Evolutionary conservation across 1,284 basidiomycete species (phyloP).

Genomic region (Gomphus bonarii): DNA sequence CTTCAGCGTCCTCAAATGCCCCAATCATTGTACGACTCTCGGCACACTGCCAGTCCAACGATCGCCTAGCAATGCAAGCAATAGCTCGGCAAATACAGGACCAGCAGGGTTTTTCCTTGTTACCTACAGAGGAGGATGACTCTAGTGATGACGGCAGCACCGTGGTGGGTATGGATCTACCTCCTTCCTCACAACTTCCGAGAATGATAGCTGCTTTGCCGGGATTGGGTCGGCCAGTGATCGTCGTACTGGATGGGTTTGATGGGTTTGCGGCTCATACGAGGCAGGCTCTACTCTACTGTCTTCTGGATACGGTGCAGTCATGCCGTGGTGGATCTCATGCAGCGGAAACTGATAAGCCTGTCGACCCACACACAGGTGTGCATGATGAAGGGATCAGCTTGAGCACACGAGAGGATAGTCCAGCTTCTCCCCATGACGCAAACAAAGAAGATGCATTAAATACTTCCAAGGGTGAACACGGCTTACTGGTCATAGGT

Average conservation of each 20-base stretch:
- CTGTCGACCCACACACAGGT: neutral
- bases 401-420: neutral
- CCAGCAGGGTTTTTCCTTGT: conserved; percentile 46
- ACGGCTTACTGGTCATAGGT: conserved; percentile 77
- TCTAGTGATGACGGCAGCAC: conserved; percentile 22
- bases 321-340: conserved; percentile 34
- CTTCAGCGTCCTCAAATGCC: neutral
- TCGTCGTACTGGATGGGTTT: conserved; percentile 83
- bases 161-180: conserved; percentile 27
- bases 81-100: conserved; percentile 73
- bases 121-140: conserved; percentile 28
- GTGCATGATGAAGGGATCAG: neutral
- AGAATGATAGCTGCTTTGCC: conserved; percentile 71
- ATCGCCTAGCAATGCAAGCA: conserved; percentile 85
- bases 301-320: conserved; percentile 76
- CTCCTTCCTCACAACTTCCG: conserved; percentile 71
- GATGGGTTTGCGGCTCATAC: conserved; percentile 86
- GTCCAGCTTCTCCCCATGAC: neutral
- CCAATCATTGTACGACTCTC: conserved; percentile 73
- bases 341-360: neutral
- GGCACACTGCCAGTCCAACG: conserved; percentile 78
- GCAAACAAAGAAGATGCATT: neutral
- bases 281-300: conserved; percentile 82
- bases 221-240: conserved; percentile 64
- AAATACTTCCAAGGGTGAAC: conserved; percentile 26